phyloP scores from a whole-genome alignment of 768 basidiomycete species.

The Xerocomellus intermedius region DNA sequence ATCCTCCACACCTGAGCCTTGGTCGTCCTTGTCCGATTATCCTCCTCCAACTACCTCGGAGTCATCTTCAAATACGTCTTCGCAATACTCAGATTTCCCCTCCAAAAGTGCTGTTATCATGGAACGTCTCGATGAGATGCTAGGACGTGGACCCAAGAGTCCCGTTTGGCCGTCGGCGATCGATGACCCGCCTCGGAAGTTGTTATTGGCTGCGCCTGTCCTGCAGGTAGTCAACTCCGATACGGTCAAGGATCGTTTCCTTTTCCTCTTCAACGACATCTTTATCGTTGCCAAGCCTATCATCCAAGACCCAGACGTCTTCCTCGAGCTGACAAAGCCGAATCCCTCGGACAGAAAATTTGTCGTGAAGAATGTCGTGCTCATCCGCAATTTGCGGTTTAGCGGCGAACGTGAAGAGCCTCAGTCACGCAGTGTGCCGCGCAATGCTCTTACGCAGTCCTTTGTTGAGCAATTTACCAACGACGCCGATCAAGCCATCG shows the following conservation, averaged over 20 bases:
- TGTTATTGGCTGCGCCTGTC: conserved; percentile 82
- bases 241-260: conserved; percentile 92
- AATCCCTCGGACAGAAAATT: conserved; percentile 69
- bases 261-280: conserved; percentile 96
- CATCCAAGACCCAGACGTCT: conserved; percentile 61
- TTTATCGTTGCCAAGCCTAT: conserved; percentile 92
- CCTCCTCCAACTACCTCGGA: conserved; percentile 68
- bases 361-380: conserved; percentile 86
- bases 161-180: conserved; percentile 61
- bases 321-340: conserved; percentile 57
- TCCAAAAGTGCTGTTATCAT: conserved; percentile 55
- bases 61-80: conserved; percentile 73
- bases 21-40: conserved; percentile 72
- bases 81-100: conserved; percentile 53
- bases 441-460: conserved; percentile 62
- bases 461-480: conserved; percentile 80
- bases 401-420: conserved; percentile 66
- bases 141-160: conserved; percentile 60
- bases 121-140: conserved; percentile 67
- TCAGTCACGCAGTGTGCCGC: conserved; percentile 46
- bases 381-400: conserved; percentile 67
- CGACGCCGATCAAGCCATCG: conserved; percentile 79
- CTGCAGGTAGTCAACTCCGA: conserved; percentile 92
- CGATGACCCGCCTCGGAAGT: conserved; percentile 84
- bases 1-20: conserved; percentile 73